Evolutionary conservation across 140 eudicot genomes (phyloP).

Genomic region (Erigeron philadelphicus): DNA sequence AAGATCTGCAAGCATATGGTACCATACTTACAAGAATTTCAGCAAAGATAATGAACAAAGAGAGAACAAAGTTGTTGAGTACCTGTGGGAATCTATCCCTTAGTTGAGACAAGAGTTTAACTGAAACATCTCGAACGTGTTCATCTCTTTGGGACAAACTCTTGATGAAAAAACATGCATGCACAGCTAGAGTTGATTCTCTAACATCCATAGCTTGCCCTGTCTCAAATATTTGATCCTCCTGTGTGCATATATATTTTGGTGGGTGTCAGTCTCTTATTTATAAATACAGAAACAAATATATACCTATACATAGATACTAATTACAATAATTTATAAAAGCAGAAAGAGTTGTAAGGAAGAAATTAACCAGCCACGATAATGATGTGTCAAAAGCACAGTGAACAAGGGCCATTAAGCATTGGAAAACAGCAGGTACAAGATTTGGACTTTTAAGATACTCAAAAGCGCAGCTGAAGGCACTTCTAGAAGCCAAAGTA

Average conservation of each 20-base stretch:
- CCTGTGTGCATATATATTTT: constrained; percentile 39
- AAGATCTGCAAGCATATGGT: constrained; percentile 59
- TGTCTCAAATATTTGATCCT: constrained; percentile 72
- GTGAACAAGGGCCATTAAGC: constrained; percentile 88
- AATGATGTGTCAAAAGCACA: constrained; percentile 81
- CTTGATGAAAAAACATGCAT: constrained; percentile 83
- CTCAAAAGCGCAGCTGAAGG: constrained; percentile 95
- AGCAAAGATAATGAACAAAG: background rate
- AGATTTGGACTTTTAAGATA: constrained; percentile 92
- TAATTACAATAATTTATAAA: too few relatives aligned
- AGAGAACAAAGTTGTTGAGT: constrained; percentile 1
- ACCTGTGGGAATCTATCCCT: constrained; percentile 97
- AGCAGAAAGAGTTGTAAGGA: background rate
- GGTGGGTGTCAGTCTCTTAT: background rate
- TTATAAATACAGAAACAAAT: too few relatives aligned
- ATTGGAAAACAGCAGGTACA: constrained; percentile 84
- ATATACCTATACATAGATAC: too few relatives aligned
- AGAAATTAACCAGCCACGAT: constrained; percentile 68
- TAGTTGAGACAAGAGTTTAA: constrained; percentile 67
- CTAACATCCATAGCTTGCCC: constrained; percentile 66
- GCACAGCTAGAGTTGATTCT: constrained; percentile 71
- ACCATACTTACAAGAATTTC: background rate
- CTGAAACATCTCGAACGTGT: constrained; percentile 75
- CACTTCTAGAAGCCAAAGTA: constrained; percentile 64
- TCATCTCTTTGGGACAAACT: constrained; percentile 93